Conservation (phyloP, 768 basidiomycete species). For the Peribolospora kevripleyi region DNA sequence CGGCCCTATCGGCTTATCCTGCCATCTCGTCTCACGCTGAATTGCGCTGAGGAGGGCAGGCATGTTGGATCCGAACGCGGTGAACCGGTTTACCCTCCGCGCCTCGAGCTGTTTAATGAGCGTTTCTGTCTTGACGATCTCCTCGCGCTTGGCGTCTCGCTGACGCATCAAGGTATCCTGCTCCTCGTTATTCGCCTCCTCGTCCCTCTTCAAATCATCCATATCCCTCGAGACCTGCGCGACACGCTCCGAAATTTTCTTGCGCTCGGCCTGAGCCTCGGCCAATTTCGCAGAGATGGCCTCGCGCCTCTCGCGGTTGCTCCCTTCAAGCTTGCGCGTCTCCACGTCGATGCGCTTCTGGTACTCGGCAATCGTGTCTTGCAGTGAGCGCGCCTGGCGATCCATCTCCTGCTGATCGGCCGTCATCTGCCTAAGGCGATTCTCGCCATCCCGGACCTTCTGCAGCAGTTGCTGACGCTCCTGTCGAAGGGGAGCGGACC, state of each 20-base stretch:
- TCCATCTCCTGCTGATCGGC: slow-evolving; percentile 1
- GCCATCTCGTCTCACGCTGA: slow-evolving; percentile 11
- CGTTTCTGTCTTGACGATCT: not conserved
- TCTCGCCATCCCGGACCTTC: no score
- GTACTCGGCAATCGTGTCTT: slow-evolving; percentile 18
- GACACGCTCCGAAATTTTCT: not conserved
- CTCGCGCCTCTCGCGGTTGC: slow-evolving; percentile 5
- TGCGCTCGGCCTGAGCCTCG: not conserved
- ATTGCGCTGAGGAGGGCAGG: slow-evolving; percentile 16
- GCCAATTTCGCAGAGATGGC: slow-evolving; percentile 1
- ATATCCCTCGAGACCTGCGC: no score
- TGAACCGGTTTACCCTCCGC: slow-evolving; percentile 8
- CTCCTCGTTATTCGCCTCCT: not conserved
- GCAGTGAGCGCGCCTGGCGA: slow-evolving; percentile 1
- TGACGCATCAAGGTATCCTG: not conserved
- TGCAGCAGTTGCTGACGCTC: no score
- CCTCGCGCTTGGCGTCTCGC: not conserved
- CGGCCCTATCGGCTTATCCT: slow-evolving; percentile 27
- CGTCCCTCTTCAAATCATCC: not conserved
- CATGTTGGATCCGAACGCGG: slow-evolving; percentile 15
- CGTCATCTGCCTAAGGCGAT: no score
- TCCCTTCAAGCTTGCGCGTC: slow-evolving; percentile 27
- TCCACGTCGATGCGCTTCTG: slow-evolving; percentile 33
- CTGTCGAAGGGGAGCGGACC: not conserved
- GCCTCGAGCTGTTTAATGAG: slow-evolving; percentile 2